phyloP scores from a whole-genome alignment of 306 rosid species.

The Crataegus laevigata region DNA sequence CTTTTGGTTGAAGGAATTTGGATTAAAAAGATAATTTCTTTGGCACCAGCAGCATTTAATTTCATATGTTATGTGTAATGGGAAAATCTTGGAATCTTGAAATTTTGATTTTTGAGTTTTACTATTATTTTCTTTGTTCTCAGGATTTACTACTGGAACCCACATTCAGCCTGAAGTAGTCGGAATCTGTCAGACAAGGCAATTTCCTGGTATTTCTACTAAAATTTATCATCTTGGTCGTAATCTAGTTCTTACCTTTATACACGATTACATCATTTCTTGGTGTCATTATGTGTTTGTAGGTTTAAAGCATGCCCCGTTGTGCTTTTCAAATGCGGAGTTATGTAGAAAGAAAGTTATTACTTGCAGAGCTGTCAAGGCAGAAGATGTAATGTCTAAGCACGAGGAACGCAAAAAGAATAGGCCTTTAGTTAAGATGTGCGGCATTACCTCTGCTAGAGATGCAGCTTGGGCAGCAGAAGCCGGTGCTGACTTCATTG shows the following conservation, averaged over 20 bases:
- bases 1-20: neutral
- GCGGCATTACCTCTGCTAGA: constrained; percentile 80
- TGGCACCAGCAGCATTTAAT: neutral
- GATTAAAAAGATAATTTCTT: neutral
- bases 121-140: neutral
- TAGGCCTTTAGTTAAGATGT: constrained; percentile 77
- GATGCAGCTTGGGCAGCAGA: constrained; percentile 94
- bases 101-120: neutral
- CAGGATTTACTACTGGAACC: constrained; percentile 39
- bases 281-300: neutral
- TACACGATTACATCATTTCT: neutral
- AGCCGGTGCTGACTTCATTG: constrained; percentile 92
- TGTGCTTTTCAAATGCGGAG: constrained; percentile 24
- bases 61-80: neutral
- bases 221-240: neutral
- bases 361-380: constrained; percentile 31
- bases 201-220: constrained; percentile 25
- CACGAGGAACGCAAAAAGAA: constrained; percentile 32
- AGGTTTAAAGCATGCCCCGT: constrained; percentile 40
- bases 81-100: neutral
- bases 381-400: constrained; percentile 25
- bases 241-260: neutral
- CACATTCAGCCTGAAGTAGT: constrained; percentile 29
- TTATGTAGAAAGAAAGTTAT: constrained; percentile 26
- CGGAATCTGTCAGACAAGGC: constrained; percentile 18